Evolutionary conservation across 805 yeast genomes (phyloP), one percentile per base, ranked within the genome.

Genomic region (Nakazawaea siamensis): DNA sequence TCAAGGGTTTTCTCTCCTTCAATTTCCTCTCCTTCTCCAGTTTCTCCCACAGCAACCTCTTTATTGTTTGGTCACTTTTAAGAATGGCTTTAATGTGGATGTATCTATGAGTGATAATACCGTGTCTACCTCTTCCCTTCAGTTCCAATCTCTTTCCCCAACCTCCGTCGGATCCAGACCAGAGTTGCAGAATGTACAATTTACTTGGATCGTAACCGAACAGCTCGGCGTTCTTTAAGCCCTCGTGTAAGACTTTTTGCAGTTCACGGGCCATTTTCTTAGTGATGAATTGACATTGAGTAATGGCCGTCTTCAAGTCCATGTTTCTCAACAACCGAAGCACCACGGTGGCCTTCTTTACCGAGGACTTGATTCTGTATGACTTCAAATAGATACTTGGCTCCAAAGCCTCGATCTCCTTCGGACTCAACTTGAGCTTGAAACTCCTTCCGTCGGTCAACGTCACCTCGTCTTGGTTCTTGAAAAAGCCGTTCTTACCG

Each of bases 51-150:
- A 62, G 70, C 35, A 73, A 50, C 56, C 94, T 70, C 41, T 61
- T 54, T 48, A 66, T 60, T 11, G 94, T 82, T 44, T 73, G 74
- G 30, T 73, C 67, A 4, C 85, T 70, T 54, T 76, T 80, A 39
- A 90, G 64, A 39, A 90, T 68, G 29, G 84, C 83, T 60, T 80
- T 76, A 21, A 88, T 75, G 57, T 90, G 95, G 34, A 86, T 77
- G 54, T 72, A 81, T 41, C 82, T 76, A 50, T 84, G 92, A 21
- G 67, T 70, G 33, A 82, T 70, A 38, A 83, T 59, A 53, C 97
- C 97, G 15, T 73, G 67, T 57, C 95, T 75, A 44, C 96, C 96
- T 63, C 97, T 77, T 44, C 92, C 95, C 62, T 86, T 87, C 52
- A 70, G 68, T 47, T 90, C 96, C 8, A 76, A 57, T 54, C 92